A percentile compares a stretch with the other conserved stretches of the same genome.
phyloP scores from a whole-genome alignment of 2,329 filamentous ascomycete species.

The Sporothrix mexicana region DNA sequence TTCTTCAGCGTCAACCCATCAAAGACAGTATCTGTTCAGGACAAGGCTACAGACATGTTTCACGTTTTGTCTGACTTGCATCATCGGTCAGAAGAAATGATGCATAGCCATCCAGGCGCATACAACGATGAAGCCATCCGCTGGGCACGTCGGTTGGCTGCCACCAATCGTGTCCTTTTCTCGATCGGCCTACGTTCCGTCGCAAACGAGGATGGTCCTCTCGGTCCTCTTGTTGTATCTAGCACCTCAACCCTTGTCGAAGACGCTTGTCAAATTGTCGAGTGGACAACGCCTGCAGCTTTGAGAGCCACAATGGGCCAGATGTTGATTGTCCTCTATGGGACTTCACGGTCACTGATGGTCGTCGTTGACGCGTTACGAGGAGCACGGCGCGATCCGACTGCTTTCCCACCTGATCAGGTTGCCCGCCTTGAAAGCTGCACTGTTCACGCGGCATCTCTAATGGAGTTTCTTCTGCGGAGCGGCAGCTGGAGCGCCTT shows the following conservation, averaged over 20 bases:
- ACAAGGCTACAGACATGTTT: not conserved
- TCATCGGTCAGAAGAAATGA: not conserved
- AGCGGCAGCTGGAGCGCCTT: slow-evolving; percentile 9
- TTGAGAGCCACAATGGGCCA: not conserved
- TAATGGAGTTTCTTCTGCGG: not conserved
- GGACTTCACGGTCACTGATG: not conserved
- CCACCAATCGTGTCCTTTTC: not conserved
- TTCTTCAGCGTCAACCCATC: slow-evolving; percentile 17
- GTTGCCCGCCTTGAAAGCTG: not conserved
- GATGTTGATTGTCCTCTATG: slow-evolving; percentile 7
- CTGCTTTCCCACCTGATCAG: not conserved
- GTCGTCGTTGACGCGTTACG: not conserved
- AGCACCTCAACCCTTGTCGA: not conserved
- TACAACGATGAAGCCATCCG: not conserved
- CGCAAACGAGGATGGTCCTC: not conserved
- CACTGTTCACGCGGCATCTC: not conserved
- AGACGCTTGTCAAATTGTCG: slow-evolving; percentile 1
- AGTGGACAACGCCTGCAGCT: not conserved
- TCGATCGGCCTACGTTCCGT: not conserved
- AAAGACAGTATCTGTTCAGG: not conserved
- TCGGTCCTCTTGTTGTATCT: not conserved
- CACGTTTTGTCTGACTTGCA: not conserved
- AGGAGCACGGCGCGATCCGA: not conserved
- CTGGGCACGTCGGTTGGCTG: not conserved
- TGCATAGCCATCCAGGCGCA: not conserved